phyloP scores from a whole-genome alignment of 352 stramenopile species.

The Aphanomyces astaci region DNA sequence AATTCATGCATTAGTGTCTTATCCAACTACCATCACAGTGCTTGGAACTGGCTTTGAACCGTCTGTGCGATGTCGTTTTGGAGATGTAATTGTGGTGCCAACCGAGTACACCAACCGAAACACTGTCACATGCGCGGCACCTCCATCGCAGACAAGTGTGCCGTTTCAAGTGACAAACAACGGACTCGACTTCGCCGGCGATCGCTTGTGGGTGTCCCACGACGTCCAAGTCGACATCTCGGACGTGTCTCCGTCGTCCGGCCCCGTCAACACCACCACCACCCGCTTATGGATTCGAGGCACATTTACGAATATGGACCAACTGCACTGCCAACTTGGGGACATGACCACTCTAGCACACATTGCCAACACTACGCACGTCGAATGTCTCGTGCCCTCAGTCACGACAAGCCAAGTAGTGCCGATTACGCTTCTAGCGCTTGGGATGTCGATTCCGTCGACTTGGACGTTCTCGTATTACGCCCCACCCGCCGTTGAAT shows the following conservation, averaged over 20 bases:
- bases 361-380: background rate
- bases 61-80: background rate
- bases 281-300: background rate
- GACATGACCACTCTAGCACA: background rate
- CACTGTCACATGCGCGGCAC: background rate
- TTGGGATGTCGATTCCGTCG: background rate
- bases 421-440: background rate
- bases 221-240: background rate
- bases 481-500: background rate
- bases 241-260: background rate
- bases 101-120: conserved; percentile 5
- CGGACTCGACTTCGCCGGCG: background rate
- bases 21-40: background rate
- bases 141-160: background rate
- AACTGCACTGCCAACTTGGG: conserved; percentile 1
- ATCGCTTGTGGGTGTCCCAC: background rate
- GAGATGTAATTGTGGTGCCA: background rate
- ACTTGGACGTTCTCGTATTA: conserved; percentile 5
- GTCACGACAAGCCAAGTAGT: background rate
- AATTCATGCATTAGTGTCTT: background rate
- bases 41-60: conserved; percentile 15
- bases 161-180: conserved; percentile 2
- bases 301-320: background rate
- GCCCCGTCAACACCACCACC: background rate
- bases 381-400: background rate